A percentile compares a stretch with the other conserved stretches of the same genome.
phyloP scores from a whole-genome alignment of 2,329 filamentous ascomycete species.

The Teratosphaeria pseudoeucalypti region DNA sequence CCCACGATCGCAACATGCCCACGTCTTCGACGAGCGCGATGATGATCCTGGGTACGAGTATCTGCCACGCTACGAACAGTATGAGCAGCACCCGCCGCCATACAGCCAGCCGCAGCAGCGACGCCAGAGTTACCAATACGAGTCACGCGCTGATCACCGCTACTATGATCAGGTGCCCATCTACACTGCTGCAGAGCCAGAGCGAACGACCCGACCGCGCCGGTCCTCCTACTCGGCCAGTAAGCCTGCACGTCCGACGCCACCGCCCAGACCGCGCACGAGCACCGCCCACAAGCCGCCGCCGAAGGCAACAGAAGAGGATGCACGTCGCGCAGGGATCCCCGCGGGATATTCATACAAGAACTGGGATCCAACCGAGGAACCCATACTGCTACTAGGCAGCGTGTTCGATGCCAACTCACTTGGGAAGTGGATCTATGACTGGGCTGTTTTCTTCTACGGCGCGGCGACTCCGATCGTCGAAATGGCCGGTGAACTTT shows the following conservation, averaged over 20 bases:
- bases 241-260: conserved; percentile 42
- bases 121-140: conserved; percentile 41
- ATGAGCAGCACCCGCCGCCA: conserved; percentile 35
- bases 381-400: conserved; percentile 85
- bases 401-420: conserved; percentile 97
- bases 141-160: conserved; percentile 40
- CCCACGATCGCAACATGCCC: conserved; percentile 38
- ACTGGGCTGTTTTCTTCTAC: conserved; percentile 93
- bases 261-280: conserved; percentile 32
- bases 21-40: conserved; percentile 46
- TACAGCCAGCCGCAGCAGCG: conserved; percentile 30
- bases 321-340: conserved; percentile 56
- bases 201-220: conserved; percentile 19
- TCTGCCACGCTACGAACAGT: conserved; percentile 30
- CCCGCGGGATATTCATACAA: conserved; percentile 87
- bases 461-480: conserved; percentile 73
- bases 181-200: conserved; percentile 30
- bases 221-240: conserved; percentile 38
- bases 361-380: conserved; percentile 94
- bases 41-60: conserved; percentile 40
- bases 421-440: conserved; percentile 97
- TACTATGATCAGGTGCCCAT: conserved; percentile 40
- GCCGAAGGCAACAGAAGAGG: conserved; percentile 53
- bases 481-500: conserved; percentile 87
- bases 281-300: conserved; percentile 30